phyloP scores from a whole-genome alignment of 345 rosid genomes.

The Moricandia moricandioides region DNA sequence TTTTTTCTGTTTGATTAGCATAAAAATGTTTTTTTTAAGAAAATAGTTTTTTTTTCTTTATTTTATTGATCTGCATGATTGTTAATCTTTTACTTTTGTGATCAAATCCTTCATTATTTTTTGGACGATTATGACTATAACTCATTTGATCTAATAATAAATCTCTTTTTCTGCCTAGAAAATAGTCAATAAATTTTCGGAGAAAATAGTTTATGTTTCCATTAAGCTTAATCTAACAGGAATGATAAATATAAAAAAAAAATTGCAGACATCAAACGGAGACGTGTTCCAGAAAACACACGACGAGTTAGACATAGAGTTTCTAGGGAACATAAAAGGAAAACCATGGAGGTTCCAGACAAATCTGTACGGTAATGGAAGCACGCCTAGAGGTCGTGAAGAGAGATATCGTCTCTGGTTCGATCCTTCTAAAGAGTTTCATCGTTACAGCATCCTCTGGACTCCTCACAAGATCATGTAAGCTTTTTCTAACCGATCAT shows the following conservation, averaged over 20 bases:
- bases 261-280: slow-evolving; percentile 66
- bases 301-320: slow-evolving; percentile 93
- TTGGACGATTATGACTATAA: not conserved
- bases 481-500: slow-evolving; percentile 23
- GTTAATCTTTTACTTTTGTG: not conserved
- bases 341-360: slow-evolving; percentile 96
- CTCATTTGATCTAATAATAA: not conserved
- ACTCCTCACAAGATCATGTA: slow-evolving; percentile 70
- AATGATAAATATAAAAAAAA: not conserved
- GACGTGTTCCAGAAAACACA: slow-evolving; percentile 81
- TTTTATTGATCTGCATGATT: slow-evolving; percentile 13
- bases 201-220: slow-evolving; percentile 13
- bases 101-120: not conserved
- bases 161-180: slow-evolving; percentile 4
- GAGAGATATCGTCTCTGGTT: slow-evolving; percentile 93
- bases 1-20: not conserved
- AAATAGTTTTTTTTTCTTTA: not conserved
- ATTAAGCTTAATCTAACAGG: not conserved
- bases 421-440: slow-evolving; percentile 81
- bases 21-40: not conserved
- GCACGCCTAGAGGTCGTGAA: slow-evolving; percentile 83
- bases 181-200: slow-evolving; percentile 21
- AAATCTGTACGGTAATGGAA: slow-evolving; percentile 89
- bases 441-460: slow-evolving; percentile 89
- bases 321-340: slow-evolving; percentile 75